A percentile compares a stretch with the other conserved stretches of the same genome.
These are phyloP conservation scores for Isatis lusitanica DNA, from an alignment of 441 rosid genomes.

Conservation along the genomic window DNA sequence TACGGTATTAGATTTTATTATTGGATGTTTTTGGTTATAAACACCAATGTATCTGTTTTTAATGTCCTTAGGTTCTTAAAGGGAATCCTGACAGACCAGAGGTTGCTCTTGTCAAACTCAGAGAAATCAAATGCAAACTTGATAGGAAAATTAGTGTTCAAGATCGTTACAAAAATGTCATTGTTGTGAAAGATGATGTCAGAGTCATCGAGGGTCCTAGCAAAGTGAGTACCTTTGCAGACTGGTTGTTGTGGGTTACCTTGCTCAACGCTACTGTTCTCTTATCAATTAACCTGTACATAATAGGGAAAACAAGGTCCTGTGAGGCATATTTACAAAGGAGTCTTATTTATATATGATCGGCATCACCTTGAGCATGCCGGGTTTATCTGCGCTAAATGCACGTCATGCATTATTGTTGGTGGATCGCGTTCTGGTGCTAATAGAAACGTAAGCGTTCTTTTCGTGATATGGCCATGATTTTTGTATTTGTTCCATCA, in stretches of 20 bases:
- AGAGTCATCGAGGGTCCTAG: constrained; percentile 87
- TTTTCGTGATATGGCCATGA: constrained; percentile 3
- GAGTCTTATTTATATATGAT: constrained; percentile 76
- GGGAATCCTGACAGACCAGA: constrained; percentile 96
- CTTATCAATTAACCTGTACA: constrained; percentile 5
- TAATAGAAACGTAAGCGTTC: constrained; percentile 64
- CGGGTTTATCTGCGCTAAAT: constrained; percentile 88
- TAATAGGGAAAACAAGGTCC: constrained; percentile 95
- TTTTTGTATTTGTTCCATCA: constrained; percentile 6
- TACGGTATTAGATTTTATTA: neutral
- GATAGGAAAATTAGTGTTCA: constrained; percentile 77
- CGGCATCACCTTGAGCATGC: constrained; percentile 98
- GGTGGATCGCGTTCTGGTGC: constrained; percentile 81
- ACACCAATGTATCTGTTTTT: neutral
- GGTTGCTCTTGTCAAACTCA: constrained; percentile 79
- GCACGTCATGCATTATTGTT: constrained; percentile 67
- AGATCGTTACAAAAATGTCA: constrained; percentile 68
- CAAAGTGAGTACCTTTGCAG: constrained; percentile 56
- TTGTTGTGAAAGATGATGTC: constrained; percentile 85
- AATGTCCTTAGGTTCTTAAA: constrained; percentile 71
- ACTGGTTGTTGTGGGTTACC: constrained; percentile 18
- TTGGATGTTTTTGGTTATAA: neutral
- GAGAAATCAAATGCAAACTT: constrained; percentile 93
- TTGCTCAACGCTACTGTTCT: neutral
- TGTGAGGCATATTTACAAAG: constrained; percentile 84